Base-by-base conservation (phyloP, 768 basidiomycete species). In the Pleurotus ostreatus region DNA sequence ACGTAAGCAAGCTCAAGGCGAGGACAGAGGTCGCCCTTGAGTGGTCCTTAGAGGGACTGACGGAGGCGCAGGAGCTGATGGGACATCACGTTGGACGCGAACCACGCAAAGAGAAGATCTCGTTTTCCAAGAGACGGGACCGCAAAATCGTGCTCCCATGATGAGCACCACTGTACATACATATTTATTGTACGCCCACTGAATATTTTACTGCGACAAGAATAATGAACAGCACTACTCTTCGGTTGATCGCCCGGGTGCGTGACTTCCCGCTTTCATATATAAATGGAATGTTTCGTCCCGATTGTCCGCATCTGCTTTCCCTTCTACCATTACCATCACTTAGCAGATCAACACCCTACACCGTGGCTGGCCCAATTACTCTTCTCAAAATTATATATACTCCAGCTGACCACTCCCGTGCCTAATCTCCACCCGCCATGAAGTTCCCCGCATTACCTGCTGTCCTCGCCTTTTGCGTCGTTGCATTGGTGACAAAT, bases 11-110 rank as follows among this genome's bases (percentile, higher is more conserved):
- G 13, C 63, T 92, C 45, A 91, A 93, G 66, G 65, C 65, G 11
- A 71, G 86, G 23, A 73, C 85, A 5, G 92, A 96, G 71, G 64
- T 65, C 37, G 85, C 77, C 12, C 76, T 95, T 63, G 86, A 92
- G 48, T 85, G 83, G 76, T 75, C 71, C 57, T 69, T 90, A 58
- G 65, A 73, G 55, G 71, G 73, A 23, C 57, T 83, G 52, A 76
- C 78, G 22, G 61, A 58, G 55, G 22, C 8, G 8, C 16, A 40
- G 16, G 38, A 13, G 16, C 18, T 20, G 5, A 22, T 13, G 13
- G 16, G 37, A 18, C 46, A 8, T 22, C 22, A 15, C 11, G 22
- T 13, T n/a, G n/a, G 48, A 34, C 15, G 15, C 11, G 48, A 49
- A 9, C 26, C n/a, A 37, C 30, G 22, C 26, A n/a, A 34, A 47